phyloP scores from a whole-genome alignment of 371 early-diverging fungal genomes.

The Mortierella sp. region DNA sequence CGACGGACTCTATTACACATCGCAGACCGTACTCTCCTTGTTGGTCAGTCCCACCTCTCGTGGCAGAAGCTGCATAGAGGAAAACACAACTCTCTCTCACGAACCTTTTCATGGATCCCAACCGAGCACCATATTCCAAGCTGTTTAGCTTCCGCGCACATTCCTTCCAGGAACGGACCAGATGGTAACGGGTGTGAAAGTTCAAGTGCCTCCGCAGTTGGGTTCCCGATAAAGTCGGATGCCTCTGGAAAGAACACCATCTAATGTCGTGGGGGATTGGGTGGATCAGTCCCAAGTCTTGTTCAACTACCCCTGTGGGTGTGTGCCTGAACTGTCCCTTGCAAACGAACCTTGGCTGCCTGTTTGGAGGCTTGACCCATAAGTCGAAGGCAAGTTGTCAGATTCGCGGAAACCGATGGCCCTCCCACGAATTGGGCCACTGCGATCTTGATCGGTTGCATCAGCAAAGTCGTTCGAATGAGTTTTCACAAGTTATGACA shows the following conservation, averaged over 20 bases:
- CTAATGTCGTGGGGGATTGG: constrained; percentile 33
- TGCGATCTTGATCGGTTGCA: constrained; percentile 41
- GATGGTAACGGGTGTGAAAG: constrained; percentile 60
- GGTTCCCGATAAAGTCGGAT: constrained; percentile 80
- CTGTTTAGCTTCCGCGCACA: constrained; percentile 66
- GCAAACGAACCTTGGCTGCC: constrained; percentile 62
- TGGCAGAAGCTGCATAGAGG: not conserved
- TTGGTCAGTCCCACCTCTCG: too few species aligned
- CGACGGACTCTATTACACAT: constrained; percentile 40
- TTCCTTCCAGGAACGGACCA: constrained; percentile 65
- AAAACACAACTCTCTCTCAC: not conserved
- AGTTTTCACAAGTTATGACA: too few species aligned
- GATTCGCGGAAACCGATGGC: constrained; percentile 60
- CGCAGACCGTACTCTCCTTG: too few species aligned
- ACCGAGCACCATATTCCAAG: constrained; percentile 78
- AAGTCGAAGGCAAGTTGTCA: constrained; percentile 62
- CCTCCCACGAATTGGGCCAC: constrained; percentile 81
- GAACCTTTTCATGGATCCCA: constrained; percentile 81
- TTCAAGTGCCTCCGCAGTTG: constrained; percentile 57
- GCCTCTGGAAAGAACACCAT: constrained; percentile 88
- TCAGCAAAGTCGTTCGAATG: not conserved
- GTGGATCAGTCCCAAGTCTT: not conserved
- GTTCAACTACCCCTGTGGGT: not conserved
- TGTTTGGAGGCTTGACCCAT: constrained; percentile 65
- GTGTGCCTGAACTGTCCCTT: not conserved